phyloP scores from a whole-genome alignment of 306 rosid species.

The Cicer cuneatum region DNA sequence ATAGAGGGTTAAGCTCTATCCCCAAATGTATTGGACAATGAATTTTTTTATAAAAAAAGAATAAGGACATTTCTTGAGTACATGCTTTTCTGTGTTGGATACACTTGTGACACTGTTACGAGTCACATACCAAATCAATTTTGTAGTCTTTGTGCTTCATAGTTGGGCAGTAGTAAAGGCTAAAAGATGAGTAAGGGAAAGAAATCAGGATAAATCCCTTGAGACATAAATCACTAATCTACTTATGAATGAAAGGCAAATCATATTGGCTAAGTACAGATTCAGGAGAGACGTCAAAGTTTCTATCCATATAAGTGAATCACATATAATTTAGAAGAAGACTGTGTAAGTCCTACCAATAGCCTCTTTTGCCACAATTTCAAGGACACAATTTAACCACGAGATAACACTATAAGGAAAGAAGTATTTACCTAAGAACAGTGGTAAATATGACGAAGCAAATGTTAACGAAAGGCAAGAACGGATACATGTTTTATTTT shows the following conservation, averaged over 20 bases:
- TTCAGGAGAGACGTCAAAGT: neutral
- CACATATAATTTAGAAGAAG: conserved; percentile 5
- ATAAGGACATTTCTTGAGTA: conserved; percentile 12
- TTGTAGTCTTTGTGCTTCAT: neutral
- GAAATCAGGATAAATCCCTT: conserved; percentile 4
- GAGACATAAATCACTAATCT: conserved; percentile 11
- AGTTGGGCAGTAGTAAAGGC: neutral
- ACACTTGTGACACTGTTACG: neutral
- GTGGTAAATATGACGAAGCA: no score
- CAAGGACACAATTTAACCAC: neutral
- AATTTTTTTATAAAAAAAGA: neutral
- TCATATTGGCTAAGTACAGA: neutral
- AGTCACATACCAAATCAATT: neutral
- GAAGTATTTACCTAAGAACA: neutral
- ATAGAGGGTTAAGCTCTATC: neutral
- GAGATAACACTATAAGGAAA: neutral
- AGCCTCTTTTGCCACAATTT: neutral
- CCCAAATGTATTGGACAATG: conserved; percentile 3
- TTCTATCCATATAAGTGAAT: neutral
- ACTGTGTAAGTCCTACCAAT: neutral
- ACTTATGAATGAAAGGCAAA: conserved; percentile 7
- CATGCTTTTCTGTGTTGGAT: neutral
- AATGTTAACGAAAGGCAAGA: no score
- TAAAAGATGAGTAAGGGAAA: conserved; percentile 4
- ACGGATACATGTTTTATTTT: no score